phyloP scores from a whole-genome alignment of 2,329 filamentous ascomycete genomes.

The Leptographium wingfieldii region DNA sequence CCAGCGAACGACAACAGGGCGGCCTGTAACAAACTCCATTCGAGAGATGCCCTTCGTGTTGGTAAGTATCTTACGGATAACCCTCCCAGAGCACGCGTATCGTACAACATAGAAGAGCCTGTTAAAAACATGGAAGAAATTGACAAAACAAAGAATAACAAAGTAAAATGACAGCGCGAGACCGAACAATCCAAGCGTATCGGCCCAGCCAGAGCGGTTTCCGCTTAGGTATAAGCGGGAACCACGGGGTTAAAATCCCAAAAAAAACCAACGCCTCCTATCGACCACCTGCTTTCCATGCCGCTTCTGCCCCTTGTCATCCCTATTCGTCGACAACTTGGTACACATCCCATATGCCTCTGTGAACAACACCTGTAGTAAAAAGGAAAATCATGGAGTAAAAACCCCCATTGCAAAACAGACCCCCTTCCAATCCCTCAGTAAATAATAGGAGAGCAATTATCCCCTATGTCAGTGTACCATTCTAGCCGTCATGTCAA shows the following conservation, averaged over 20 bases:
- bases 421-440: background rate
- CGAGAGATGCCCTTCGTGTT: background rate
- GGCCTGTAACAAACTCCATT: background rate
- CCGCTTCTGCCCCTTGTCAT: background rate
- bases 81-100: background rate
- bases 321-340: background rate
- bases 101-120: background rate
- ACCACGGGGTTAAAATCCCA: background rate
- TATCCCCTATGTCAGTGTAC: background rate
- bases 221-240: background rate
- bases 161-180: background rate
- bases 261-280: background rate
- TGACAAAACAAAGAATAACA: background rate
- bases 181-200: background rate
- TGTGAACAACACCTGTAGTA: background rate
- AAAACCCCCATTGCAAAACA: background rate
- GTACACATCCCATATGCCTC: background rate
- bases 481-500: background rate
- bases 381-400: background rate
- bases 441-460: background rate
- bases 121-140: background rate
- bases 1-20: background rate
- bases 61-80: background rate
- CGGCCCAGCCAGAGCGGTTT: background rate
- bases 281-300: background rate